Evolutionary conservation across 345 rosid species (phyloP), one percentile per base, ranked within the genome.

Genomic region (Pistacia atlantica): DNA sequence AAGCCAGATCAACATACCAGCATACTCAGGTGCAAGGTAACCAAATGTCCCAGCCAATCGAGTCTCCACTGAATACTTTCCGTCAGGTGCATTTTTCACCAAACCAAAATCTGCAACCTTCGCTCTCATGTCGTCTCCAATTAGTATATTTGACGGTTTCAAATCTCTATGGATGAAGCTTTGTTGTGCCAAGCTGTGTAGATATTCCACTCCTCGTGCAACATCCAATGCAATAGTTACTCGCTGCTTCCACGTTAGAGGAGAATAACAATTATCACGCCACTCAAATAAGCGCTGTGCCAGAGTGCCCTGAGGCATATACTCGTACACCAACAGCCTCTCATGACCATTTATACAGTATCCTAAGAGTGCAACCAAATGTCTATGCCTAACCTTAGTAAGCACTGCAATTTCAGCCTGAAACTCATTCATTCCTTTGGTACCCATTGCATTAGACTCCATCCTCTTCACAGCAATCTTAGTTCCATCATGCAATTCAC

Each of bases 1-100:
- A 28, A 60, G 69, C 20, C 49, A 65, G 51, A 66, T 75, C 10
- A 62, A 74, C 92, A 62, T 82, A 93, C 98, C 93, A 51, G 98
- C 98, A 77, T 95, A 95, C 76, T 95, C 98, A 18, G 98, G 98
- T 8, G 98, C 98, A 71, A 95, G 93, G 84, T 95, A 95, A 63
- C 98, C 98, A 69, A 95, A 95, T 18, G 97, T 95, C 73, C 98
- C 98, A 12, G 98, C 98, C 84, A 95, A 84, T 72, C 90, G 85
- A n/a, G 98, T 95, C 81, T 91, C 97, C 38, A 93, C 83, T 6
- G 98, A 95, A 83, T 89, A 85, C 67, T 93, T 92, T 35, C 95
- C 98, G 58, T 91, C 98, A 0, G 97, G 95, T 17, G 97, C 95
- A 65, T 88, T 87, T 81, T 93, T 92, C 56, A 95, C 98, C 84